Conservation (phyloP, 1,284 basidiomycete genomes). For the Cryptococcus jaspeensis region DNA sequence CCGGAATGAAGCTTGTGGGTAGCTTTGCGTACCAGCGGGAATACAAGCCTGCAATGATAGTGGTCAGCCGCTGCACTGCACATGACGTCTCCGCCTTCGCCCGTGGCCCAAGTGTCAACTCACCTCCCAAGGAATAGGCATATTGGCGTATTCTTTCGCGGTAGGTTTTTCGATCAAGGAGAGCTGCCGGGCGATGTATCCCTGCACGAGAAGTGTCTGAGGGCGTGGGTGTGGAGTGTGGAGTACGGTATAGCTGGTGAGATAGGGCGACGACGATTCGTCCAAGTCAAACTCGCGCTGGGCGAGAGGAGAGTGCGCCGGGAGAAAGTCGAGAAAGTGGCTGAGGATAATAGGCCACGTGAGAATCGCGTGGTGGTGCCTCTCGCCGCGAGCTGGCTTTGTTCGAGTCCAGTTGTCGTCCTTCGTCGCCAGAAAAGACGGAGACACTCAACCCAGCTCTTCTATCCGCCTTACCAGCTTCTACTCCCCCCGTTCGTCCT, state of each 20-base stretch:
- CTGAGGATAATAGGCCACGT: not conserved
- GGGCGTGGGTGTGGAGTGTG: too few species aligned
- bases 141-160: constrained; percentile 37
- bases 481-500: not conserved
- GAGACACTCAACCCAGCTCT: not conserved
- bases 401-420: not conserved
- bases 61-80: not conserved
- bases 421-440: not conserved
- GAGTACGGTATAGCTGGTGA: constrained; percentile 7
- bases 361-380: not conserved
- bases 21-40: constrained; percentile 68
- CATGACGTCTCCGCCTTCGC: not conserved
- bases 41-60: constrained; percentile 64
- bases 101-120: constrained; percentile 5
- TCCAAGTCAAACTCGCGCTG: not conserved
- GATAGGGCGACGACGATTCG: constrained; percentile 14
- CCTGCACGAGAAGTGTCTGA: too few species aligned
- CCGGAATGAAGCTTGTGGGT: not conserved
- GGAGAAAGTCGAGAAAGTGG: constrained; percentile 1
- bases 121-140: constrained; percentile 88
- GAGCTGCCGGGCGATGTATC: too few species aligned
- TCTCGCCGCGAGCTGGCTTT: not conserved
- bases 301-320: too few species aligned
- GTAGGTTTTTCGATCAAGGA: too few species aligned
- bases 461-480: not conserved